Conservation (phyloP, 2,329 filamentous ascomycete species). For the Fusarium sp. region DNA sequence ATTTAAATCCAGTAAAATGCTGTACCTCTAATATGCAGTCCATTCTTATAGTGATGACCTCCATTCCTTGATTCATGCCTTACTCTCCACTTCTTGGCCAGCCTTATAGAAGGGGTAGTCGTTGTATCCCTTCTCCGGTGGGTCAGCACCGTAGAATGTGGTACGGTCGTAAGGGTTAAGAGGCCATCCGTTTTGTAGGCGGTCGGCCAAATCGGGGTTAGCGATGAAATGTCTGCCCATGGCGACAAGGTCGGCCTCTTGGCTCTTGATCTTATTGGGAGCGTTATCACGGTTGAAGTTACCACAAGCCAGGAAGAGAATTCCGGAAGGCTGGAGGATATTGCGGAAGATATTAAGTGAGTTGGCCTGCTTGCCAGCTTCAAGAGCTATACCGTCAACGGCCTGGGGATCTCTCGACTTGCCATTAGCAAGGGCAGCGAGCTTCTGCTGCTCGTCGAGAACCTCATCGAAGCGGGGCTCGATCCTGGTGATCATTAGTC, state of each 20-base stretch:
- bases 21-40: no score
- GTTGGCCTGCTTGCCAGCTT: no score
- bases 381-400: conserved; percentile 17
- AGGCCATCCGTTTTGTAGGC: conserved; percentile 53
- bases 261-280: no score
- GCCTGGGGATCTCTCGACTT: not conserved
- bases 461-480: conserved; percentile 63
- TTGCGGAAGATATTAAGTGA: no score
- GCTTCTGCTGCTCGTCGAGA: conserved; percentile 59
- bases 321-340: no score
- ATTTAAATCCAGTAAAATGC: no score
- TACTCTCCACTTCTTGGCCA: not conserved
- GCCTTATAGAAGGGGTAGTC: conserved; percentile 43
- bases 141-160: conserved; percentile 55
- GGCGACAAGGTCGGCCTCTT: no score
- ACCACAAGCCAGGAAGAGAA: no score
- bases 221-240: no score
- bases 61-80: no score
- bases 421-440: conserved; percentile 53
- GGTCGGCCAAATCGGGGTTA: conserved; percentile 46
- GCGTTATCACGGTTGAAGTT: no score
- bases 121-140: conserved; percentile 47
- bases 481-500: conserved; percentile 48
- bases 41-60: no score
- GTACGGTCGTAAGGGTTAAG: conserved; percentile 56